Base-by-base conservation (phyloP, 305 asterid genomes). In the Fraxinus xanthoxyloides region DNA sequence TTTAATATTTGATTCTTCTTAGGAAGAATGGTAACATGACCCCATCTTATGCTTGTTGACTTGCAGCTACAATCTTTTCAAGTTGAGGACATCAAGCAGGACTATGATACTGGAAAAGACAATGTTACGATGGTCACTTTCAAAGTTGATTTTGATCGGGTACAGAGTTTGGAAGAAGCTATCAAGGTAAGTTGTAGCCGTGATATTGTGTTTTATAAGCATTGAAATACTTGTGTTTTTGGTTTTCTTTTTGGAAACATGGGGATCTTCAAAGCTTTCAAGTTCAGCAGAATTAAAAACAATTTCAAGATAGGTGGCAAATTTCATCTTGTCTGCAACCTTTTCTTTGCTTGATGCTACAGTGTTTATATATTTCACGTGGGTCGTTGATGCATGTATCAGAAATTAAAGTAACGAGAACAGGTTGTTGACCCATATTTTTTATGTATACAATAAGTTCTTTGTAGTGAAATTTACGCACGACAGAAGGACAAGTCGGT, bases 21-120 rank as follows among this genome's bases (percentile, higher is more conserved):
- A 6, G 6, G 77, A n/a, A 65, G 63, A 36, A 9, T 56, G 26
- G 23, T 76, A 3, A 76, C 7, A 72, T 51, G 13, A 75, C 46
- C 46, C 56, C 81, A 46, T 72, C 63, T 5, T 54, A 56, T 59
- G 35, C 48, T 28, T 85, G 79, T 69, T 76, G 13, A 30, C 46
- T 80, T 83, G 89, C 97, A 95, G 99, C 96, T 95, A 69, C 99
- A 94, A 81, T 83, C 91, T 10, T 93, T 88, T 86, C 84, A 94
- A 88, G 98, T 83, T 46, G 99, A 95, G 89, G 97, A 94, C 83
- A 94, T 95, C 86, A 91, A 92, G 86, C 98, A 95, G 89, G 97
- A 95, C 87, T 95, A 95, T 81, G 97, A 95, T 38, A 95, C 97
- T 6, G 99, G 98, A 77, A 94, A 94, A 85, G 97, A 91, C 85